phyloP scores from a whole-genome alignment of 495 filamentous ascomycete species.

The Penicillium fimorum region DNA sequence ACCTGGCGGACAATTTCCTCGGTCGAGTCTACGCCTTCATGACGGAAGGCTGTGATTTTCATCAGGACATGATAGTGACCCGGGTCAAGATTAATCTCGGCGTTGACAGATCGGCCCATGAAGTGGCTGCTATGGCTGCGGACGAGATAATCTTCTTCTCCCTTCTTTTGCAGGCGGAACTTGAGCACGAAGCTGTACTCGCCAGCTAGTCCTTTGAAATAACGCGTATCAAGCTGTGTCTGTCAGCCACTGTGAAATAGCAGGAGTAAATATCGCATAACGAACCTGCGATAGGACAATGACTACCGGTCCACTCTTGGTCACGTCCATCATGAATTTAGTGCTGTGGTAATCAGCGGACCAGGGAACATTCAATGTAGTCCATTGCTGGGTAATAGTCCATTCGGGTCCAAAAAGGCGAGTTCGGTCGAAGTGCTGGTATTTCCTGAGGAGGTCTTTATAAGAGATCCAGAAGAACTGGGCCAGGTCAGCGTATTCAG shows the following conservation, averaged over 20 bases:
- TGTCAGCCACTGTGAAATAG: conserved; percentile 7
- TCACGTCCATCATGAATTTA: conserved; percentile 71
- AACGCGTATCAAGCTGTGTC: conserved; percentile 69
- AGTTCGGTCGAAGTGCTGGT: conserved; percentile 78
- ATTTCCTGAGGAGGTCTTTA: conserved; percentile 79
- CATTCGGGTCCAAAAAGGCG: conserved; percentile 84
- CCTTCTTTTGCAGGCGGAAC: conserved; percentile 79
- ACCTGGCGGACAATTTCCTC: conserved; percentile 67
- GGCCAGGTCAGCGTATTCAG: conserved; percentile 11
- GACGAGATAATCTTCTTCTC: conserved; percentile 80
- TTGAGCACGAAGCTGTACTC: conserved; percentile 75
- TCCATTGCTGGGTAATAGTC: conserved; percentile 83
- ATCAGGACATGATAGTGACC: conserved; percentile 79
- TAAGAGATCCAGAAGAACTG: conserved; percentile 72
- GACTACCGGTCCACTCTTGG: conserved; percentile 66
- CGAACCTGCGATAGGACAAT: conserved; percentile 71
- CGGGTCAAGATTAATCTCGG: conserved; percentile 77
- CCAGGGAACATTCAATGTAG: conserved; percentile 81
- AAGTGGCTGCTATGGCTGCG: conserved; percentile 68
- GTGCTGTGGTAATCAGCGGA: conserved; percentile 80
- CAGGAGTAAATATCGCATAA: background rate
- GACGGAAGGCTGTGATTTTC: conserved; percentile 70
- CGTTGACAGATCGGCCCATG: conserved; percentile 75
- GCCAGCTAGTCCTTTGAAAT: conserved; percentile 81
- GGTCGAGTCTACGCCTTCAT: conserved; percentile 48